These are phyloP conservation scores for Fusarium graminum DNA, from an alignment of 2,329 filamentous ascomycete species.

Conservation along the genomic window DNA sequence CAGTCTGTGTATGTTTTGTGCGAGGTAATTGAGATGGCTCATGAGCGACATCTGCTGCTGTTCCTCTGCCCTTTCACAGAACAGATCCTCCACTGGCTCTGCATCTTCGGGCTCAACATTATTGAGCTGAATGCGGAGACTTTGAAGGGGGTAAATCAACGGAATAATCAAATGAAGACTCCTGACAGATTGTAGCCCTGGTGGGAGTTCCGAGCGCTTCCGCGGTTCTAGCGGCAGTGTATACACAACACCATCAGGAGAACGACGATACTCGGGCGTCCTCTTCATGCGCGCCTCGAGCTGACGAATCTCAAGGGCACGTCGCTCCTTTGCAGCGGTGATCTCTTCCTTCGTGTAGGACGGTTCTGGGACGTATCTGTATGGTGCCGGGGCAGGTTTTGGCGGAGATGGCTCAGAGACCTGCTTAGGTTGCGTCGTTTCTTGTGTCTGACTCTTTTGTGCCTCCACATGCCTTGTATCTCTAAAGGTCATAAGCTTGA, in stretches of 20 bases:
- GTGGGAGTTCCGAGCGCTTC: constrained; percentile 70
- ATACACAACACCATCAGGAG: constrained; percentile 77
- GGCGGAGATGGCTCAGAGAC: constrained; percentile 22
- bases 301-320: constrained; percentile 76
- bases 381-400: constrained; percentile 35
- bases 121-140: constrained; percentile 74
- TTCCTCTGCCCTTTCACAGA: constrained; percentile 68
- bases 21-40: constrained; percentile 80
- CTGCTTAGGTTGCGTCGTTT: constrained; percentile 22
- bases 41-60: constrained; percentile 74
- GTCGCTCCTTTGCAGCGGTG: constrained; percentile 70
- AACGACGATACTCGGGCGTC: constrained; percentile 74
- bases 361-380: constrained; percentile 58
- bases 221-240: constrained; percentile 77
- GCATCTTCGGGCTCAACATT: constrained; percentile 72
- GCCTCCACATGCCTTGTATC: constrained; percentile 65
- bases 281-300: constrained; percentile 81
- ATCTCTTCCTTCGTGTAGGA: constrained; percentile 72
- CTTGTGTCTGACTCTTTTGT: constrained; percentile 20
- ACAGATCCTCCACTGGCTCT: constrained; percentile 73
- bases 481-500: constrained; percentile 74
- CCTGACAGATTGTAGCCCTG: constrained; percentile 70
- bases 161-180: constrained; percentile 78
- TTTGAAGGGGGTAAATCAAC: constrained; percentile 77
- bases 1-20: constrained; percentile 76